These are phyloP conservation scores for Solanum sejunctum DNA, from an alignment of 257 asterid genomes.

Conservation along the genomic window DNA sequence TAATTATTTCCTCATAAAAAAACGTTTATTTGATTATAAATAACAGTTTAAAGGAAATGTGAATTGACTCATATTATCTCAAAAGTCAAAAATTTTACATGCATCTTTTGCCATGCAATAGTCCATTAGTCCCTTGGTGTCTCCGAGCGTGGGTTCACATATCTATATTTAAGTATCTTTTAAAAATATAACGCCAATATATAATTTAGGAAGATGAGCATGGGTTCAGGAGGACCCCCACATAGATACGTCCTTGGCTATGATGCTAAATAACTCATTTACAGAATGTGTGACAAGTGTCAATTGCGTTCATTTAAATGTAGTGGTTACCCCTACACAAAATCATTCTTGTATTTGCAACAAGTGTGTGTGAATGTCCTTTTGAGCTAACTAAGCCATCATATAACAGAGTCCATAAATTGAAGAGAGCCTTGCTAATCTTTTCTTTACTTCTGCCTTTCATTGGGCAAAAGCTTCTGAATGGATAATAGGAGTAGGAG, in stretches of 20 bases:
- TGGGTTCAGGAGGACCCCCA: too few species aligned
- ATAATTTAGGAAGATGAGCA: too few species aligned
- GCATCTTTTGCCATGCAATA: background rate
- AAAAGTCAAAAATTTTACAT: background rate
- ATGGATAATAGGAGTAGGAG: background rate
- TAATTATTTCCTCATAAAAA: background rate
- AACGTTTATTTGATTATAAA: background rate
- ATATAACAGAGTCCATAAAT: background rate
- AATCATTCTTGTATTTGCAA: background rate
- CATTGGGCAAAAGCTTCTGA: background rate
- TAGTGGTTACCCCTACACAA: background rate
- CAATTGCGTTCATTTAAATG: background rate
- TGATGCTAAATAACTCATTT: background rate
- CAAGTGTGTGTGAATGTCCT: background rate
- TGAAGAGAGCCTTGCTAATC: background rate
- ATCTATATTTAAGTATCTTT: too few species aligned
- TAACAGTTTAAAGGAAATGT: background rate
- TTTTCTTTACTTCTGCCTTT: background rate
- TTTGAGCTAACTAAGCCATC: background rate
- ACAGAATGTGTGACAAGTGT: background rate
- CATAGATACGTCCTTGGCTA: background rate
- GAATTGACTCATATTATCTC: background rate
- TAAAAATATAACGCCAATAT: too few species aligned
- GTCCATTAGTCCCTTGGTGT: background rate
- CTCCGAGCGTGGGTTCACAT: too few species aligned